Evolutionary conservation across 2,329 filamentous ascomycete species (phyloP), one percentile per base, ranked within the genome.

Genomic region (Epichloe uncinata): DNA sequence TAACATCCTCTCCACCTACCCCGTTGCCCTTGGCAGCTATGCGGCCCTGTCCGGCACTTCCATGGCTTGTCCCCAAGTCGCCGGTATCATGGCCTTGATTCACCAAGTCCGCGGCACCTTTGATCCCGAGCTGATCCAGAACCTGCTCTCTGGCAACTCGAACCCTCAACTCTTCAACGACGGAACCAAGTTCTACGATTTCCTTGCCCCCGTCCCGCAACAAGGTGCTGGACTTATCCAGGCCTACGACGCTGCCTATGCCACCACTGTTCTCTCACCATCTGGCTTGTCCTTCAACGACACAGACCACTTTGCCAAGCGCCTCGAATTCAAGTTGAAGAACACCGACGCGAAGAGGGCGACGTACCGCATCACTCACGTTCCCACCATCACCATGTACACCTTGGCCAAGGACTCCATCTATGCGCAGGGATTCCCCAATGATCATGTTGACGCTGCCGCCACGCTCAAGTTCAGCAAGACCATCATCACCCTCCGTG

Each of bases 251-350:
- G 77, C 78, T 3, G 75, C 79, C 5, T 71, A 75, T 55, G 67
- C 74, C 15, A 76, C 69, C 2, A 73, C 73, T 2, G 58, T 77
- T 12, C 65, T 83, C 18, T 73, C 72, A 56, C 72, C 70, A 9
- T 75, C 75, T n/a, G 77, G 73, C 60, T 63, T 84, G 13, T 72
- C 76, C 3, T 82, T 83, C 65, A 83, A 84, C 59, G 80, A 84
- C 60, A 80, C 78, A 0, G 75, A 77, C 54, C 61, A 82, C 66
- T 73, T 80, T 53, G 60, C 61, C 43, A 61, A 67, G 11, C 66
- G 65, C 2, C 65, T 72, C 42, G 71, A 72, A 54, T 79, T 84
- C 58, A 72, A 68, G 38, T 69, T 84, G 55, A 69, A 63, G 56
- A 84, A 84, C 66, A 67, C 67, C 5, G 75, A 73, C 43, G 62